Conservation (phyloP, 768 basidiomycete species). For the Pleurotus platypus region DNA sequence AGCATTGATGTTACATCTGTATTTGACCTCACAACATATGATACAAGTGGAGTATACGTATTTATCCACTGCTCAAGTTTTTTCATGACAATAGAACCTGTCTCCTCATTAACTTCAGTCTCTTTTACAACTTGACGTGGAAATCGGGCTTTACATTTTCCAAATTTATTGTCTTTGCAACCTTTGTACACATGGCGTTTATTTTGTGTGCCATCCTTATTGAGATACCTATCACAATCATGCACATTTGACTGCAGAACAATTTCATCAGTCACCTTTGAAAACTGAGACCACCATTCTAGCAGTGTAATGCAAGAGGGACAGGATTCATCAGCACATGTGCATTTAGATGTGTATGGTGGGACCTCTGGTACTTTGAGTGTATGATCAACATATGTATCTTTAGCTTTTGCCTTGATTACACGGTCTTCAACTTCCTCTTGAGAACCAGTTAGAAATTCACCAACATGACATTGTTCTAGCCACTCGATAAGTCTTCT, state of each 20-base stretch:
- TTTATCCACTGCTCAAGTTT: slow-evolving; percentile 27
- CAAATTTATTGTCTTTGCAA: neutral
- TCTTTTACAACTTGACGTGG: slow-evolving; percentile 14
- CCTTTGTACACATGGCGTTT: slow-evolving; percentile 1
- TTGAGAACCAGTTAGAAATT: slow-evolving; percentile 21
- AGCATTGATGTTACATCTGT: no score
- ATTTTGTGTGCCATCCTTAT: slow-evolving; percentile 12
- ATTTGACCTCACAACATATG: slow-evolving; percentile 24
- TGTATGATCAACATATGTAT: slow-evolving; percentile 19
- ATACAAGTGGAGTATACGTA: slow-evolving; percentile 16
- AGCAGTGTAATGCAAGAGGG: slow-evolving; percentile 12
- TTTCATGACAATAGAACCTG: slow-evolving; percentile 21
- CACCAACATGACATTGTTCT: slow-evolving; percentile 26
- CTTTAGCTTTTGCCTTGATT: neutral
- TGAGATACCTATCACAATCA: slow-evolving; percentile 14
- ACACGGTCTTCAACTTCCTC: slow-evolving; percentile 11
- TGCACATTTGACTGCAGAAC: slow-evolving; percentile 25
- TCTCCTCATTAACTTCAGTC: slow-evolving; percentile 20
- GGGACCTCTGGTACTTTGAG: slow-evolving; percentile 19
- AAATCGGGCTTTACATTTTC: slow-evolving; percentile 23
- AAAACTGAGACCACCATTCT: slow-evolving; percentile 15
- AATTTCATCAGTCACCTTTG: slow-evolving; percentile 23
- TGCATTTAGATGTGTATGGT: slow-evolving; percentile 5
- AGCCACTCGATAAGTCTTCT: slow-evolving; percentile 24
- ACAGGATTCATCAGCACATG: slow-evolving; percentile 16